Conservation (phyloP, 2,329 filamentous ascomycete genomes). For the Fonsecaea erecta region DNA sequence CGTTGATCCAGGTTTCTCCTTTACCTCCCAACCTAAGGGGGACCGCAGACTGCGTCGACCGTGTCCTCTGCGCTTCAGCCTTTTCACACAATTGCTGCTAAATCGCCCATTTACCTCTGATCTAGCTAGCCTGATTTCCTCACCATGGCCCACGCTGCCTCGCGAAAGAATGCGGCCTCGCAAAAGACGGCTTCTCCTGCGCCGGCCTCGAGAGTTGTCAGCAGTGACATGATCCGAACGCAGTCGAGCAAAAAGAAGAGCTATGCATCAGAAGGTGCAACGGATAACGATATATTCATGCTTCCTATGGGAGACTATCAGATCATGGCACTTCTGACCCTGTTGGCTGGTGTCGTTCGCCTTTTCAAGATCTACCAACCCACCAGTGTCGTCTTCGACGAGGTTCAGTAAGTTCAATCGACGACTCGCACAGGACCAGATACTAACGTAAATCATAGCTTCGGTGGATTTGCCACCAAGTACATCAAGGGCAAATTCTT, state of each 20-base stretch:
- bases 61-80: conserved; percentile 9
- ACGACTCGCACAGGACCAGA: neutral
- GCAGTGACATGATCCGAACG: conserved; percentile 6
- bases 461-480: conserved; percentile 96
- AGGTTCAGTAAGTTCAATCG: conserved; percentile 83
- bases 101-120: neutral
- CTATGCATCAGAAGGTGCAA: conserved; percentile 61
- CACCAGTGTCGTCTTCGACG: conserved; percentile 95
- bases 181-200: conserved; percentile 17
- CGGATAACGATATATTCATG: conserved; percentile 89
- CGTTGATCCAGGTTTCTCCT: conserved; percentile 34
- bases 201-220: conserved; percentile 37
- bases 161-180: conserved; percentile 20
- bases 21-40: conserved; percentile 3
- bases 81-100: neutral
- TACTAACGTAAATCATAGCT: conserved; percentile 59
- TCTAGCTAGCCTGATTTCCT: neutral
- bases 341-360: conserved; percentile 77
- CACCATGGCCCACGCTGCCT: conserved; percentile 24
- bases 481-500: conserved; percentile 99
- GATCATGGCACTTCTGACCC: conserved; percentile 71
- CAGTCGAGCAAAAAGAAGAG: conserved; percentile 42
- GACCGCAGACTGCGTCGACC: conserved; percentile 1
- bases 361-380: conserved; percentile 97
- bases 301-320: conserved; percentile 84